A percentile compares a stretch with the other conserved stretches of the same genome.
Conservation (phyloP, 1,284 basidiomycete genomes). For the Xerocomus alliaceus region DNA sequence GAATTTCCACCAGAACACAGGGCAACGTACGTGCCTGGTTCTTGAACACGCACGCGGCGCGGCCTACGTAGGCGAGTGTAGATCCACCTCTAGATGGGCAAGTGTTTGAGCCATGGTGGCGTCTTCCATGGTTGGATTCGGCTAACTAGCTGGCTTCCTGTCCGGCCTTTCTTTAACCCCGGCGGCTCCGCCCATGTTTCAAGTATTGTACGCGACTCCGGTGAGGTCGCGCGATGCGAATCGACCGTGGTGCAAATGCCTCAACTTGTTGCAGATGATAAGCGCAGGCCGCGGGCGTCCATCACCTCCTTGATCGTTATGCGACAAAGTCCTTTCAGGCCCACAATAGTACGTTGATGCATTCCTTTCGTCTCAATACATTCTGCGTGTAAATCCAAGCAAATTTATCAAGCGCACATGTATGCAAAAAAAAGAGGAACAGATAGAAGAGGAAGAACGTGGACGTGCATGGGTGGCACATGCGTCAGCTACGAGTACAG, state of each 20-base stretch:
- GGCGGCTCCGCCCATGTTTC: constrained; percentile 4
- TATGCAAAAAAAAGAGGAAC: not conserved
- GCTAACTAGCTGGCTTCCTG: not conserved
- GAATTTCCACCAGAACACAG: not conserved
- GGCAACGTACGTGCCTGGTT: too few species aligned
- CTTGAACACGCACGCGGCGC: not conserved
- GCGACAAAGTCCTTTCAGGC: too few species aligned
- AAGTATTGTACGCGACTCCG: not conserved
- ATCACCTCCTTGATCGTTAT: too few species aligned
- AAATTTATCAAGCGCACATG: constrained; percentile 10
- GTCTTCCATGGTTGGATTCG: not conserved
- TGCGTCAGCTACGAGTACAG: constrained; percentile 31
- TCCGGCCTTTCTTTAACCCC: not conserved
- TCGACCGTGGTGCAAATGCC: not conserved
- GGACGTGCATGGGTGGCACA: constrained; percentile 13
- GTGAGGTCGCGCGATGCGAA: not conserved
- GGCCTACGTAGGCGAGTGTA: not conserved
- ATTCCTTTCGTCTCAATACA: constrained; percentile 22
- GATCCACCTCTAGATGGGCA: not conserved
- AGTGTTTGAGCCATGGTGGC: not conserved
- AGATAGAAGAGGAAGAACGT: not conserved
- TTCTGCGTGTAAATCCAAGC: constrained; percentile 30
- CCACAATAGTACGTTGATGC: constrained; percentile 4
- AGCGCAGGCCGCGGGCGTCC: too few species aligned
- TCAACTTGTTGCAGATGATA: too few species aligned